Percentiles rank a stretch among this genome's conserved stretches.
Conservation (phyloP, 768 basidiomycete genomes). For the Lactarius hengduanensis region DNA sequence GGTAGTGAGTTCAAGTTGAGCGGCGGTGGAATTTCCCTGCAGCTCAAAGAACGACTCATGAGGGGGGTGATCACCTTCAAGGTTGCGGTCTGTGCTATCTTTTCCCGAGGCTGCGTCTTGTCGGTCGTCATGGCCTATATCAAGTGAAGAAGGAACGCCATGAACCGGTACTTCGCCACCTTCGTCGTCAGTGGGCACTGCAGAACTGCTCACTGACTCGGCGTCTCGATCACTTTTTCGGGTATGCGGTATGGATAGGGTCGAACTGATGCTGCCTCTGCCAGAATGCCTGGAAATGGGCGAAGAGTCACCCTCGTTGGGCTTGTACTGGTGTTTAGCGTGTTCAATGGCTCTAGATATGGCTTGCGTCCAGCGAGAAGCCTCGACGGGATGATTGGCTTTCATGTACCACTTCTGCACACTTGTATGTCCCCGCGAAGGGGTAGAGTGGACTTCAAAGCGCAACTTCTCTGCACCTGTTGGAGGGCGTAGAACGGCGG, state of each 20-base stretch:
- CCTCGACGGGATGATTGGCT: slow-evolving; percentile 86
- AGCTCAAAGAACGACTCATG: slow-evolving; percentile 59
- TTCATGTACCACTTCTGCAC: slow-evolving; percentile 80
- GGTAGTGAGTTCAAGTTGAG: slow-evolving; percentile 76
- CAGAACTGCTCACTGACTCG: slow-evolving; percentile 32
- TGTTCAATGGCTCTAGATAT: slow-evolving; percentile 73
- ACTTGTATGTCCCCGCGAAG: slow-evolving; percentile 46
- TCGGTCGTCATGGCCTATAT: slow-evolving; percentile 26
- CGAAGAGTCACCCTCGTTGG: slow-evolving; percentile 46
- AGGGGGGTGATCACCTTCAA: slow-evolving; percentile 46
- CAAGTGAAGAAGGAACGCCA: slow-evolving; percentile 2
- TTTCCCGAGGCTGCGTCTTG: slow-evolving; percentile 48
- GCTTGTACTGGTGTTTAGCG: slow-evolving; percentile 45
- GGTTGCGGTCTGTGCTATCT: slow-evolving; percentile 36
- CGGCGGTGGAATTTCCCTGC: slow-evolving; percentile 63
- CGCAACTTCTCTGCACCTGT: slow-evolving; percentile 58
- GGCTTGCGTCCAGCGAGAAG: slow-evolving; percentile 81
- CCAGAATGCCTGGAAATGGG: slow-evolving; percentile 29
- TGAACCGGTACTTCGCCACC: slow-evolving; percentile 14
- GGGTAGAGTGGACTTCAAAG: slow-evolving; percentile 77
- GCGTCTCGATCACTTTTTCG: slow-evolving; percentile 19
- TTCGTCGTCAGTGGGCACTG: slow-evolving; percentile 30
- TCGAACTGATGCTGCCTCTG: slow-evolving; percentile 17
- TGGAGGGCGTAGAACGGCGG: slow-evolving; percentile 59
- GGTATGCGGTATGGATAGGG: slow-evolving; percentile 17